Conservation (phyloP, 2,329 filamentous ascomycete species). For the Blastomyces percursus region DNA sequence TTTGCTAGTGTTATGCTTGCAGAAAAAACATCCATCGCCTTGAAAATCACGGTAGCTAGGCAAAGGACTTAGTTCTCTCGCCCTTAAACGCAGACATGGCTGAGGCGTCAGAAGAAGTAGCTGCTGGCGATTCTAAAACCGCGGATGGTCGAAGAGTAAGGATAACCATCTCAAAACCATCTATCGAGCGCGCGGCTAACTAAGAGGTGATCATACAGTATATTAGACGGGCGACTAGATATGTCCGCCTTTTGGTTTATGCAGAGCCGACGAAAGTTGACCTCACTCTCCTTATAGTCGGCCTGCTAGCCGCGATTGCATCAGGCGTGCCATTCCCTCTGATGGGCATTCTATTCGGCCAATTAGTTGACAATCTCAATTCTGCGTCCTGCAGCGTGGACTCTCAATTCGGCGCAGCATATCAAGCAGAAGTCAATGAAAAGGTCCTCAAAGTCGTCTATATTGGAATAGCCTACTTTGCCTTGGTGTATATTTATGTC, state of each 20-base stretch:
- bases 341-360: slow-evolving; percentile 23
- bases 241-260: slow-evolving; percentile 13
- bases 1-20: not conserved
- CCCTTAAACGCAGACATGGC: not conserved
- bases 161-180: not conserved
- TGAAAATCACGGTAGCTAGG: not conserved
- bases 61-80: not conserved
- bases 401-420: slow-evolving; percentile 10
- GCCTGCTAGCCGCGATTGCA: slow-evolving; percentile 20
- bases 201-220: not conserved
- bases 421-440: slow-evolving; percentile 39
- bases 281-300: slow-evolving; percentile 15
- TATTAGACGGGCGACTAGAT: slow-evolving; percentile 7
- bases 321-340: slow-evolving; percentile 24
- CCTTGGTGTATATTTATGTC: slow-evolving; percentile 48
- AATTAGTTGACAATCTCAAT: slow-evolving; percentile 24
- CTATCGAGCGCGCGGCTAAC: not conserved
- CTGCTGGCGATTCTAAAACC: not conserved
- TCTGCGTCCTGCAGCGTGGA: slow-evolving; percentile 15
- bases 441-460: slow-evolving; percentile 47
- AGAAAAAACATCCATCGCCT: not conserved
- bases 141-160: not conserved
- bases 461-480: slow-evolving; percentile 47
- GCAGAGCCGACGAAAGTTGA: slow-evolving; percentile 14
- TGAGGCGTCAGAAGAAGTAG: not conserved